Percentiles rank a stretch among this genome's conserved stretches.
Conservation (phyloP, 225 moss, liverwort and hornwort species). For the Climacium dendroides region DNA sequence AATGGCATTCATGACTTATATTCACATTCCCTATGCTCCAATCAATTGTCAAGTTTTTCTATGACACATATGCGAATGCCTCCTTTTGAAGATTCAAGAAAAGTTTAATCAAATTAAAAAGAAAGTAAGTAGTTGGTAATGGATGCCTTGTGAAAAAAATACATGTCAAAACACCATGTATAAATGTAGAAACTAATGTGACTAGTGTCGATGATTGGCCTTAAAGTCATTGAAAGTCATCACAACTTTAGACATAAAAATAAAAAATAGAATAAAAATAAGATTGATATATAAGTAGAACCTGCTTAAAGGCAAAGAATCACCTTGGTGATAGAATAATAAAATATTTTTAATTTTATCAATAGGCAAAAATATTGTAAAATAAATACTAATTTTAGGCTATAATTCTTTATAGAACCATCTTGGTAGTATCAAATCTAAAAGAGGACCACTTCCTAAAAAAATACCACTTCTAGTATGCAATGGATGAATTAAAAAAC, state of each 20-base stretch:
- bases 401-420: accelerated
- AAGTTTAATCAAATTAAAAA: neutral
- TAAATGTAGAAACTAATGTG: neutral
- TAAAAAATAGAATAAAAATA: neutral
- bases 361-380: accelerated
- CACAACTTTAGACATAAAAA: neutral
- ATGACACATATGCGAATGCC: accelerated
- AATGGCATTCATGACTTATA: neutral
- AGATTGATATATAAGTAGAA: accelerated
- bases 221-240: neutral
- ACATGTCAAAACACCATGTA: no score
- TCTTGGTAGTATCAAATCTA: neutral
- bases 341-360: neutral
- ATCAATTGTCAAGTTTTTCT: no score
- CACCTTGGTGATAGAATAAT: neutral
- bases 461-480: accelerated
- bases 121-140: neutral
- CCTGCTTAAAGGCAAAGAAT: neutral
- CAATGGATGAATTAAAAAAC: neutral
- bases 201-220: accelerated
- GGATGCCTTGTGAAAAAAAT: accelerated
- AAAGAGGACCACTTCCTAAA: no score
- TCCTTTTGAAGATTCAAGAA: accelerated
- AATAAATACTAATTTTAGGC: neutral
- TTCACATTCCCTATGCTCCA: accelerated